Evolutionary conservation across 176 grass and related monocot genomes (phyloP).

Genomic region (Dendrocalamus sinicus): DNA sequence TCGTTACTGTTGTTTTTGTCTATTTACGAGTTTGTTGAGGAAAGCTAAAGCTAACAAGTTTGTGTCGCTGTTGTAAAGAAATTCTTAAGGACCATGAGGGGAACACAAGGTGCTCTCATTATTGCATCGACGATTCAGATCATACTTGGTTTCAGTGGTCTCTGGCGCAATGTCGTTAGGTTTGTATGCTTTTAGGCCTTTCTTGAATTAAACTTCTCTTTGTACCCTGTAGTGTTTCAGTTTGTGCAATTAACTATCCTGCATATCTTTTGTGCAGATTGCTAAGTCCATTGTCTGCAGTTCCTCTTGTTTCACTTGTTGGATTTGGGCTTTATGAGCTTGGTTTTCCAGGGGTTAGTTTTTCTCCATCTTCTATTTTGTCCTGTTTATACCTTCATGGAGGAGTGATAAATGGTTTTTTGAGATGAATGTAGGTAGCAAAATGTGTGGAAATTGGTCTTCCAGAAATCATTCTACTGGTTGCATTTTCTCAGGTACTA

Average conservation of each 20-base stretch:
- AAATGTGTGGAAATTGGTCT: constrained; percentile 97
- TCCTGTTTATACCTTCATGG: not conserved
- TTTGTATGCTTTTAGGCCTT: constrained; percentile 28
- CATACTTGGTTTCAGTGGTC: constrained; percentile 94
- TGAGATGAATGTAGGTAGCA: constrained; percentile 61
- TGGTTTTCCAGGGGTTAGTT: constrained; percentile 91
- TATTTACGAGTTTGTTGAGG: not conserved
- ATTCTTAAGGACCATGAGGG: constrained; percentile 87
- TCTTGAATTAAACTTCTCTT: not conserved
- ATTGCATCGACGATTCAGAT: constrained; percentile 90
- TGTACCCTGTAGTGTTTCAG: constrained; percentile 2
- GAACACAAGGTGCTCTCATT: constrained; percentile 84
- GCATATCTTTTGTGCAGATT: constrained; percentile 45
- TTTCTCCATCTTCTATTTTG: not conserved
- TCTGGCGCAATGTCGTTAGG: constrained; percentile 93
- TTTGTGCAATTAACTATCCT: constrained; percentile 3
- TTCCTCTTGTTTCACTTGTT: constrained; percentile 78
- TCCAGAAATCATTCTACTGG: constrained; percentile 71
- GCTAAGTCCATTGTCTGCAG: constrained; percentile 84
- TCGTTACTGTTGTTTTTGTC: not conserved
- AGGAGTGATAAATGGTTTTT: not conserved
- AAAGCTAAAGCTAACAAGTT: constrained; percentile 30
- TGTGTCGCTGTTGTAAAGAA: constrained; percentile 58
- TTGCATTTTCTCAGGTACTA: constrained; percentile 82
- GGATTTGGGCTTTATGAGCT: constrained; percentile 98